Percentiles rank a stretch among this genome's conserved stretches.
Evolutionary conservation across 2,329 filamentous ascomycete genomes (phyloP).

Genomic region (Diplodia mutila): DNA sequence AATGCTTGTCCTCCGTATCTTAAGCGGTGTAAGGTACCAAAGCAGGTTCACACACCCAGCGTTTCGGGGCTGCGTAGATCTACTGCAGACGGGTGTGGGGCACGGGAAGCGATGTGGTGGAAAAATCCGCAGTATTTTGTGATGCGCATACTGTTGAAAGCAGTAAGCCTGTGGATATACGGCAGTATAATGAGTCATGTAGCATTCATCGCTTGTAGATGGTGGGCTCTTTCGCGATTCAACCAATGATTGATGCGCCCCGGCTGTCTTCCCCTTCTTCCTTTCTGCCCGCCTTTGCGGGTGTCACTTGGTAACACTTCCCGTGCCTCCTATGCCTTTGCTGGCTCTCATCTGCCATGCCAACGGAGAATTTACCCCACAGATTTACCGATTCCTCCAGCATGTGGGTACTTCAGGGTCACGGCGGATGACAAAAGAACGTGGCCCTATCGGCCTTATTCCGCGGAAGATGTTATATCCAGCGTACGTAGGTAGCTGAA

Average conservation of each 20-base stretch:
- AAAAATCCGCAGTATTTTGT: not conserved
- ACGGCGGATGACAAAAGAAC: too few relatives aligned
- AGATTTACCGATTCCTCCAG: not conserved
- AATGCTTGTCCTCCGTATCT: not conserved
- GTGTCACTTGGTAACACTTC: too few relatives aligned
- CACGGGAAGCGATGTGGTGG: not conserved
- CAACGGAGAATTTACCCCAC: not conserved
- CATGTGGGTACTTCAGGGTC: not conserved
- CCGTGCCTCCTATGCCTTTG: too few relatives aligned
- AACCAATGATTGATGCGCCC: too few relatives aligned
- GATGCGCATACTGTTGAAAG: not conserved
- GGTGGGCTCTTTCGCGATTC: too few relatives aligned
- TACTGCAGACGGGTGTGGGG: not conserved
- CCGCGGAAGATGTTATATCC: too few relatives aligned
- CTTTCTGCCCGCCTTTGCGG: too few relatives aligned
- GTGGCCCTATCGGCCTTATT: too few relatives aligned
- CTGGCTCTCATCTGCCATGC: not conserved
- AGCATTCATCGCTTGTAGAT: not conserved
- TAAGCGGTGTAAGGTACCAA: conserved; percentile 7
- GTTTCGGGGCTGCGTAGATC: not conserved
- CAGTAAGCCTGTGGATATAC: not conserved
- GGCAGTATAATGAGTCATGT: not conserved
- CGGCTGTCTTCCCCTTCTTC: too few relatives aligned
- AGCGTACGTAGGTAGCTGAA: too few relatives aligned
- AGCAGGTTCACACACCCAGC: not conserved